Evolutionary conservation across 192 early-diverging fungal species (phyloP), one percentile per base, ranked within the genome.

Genomic region (Backusella parvicylindrica): DNA sequence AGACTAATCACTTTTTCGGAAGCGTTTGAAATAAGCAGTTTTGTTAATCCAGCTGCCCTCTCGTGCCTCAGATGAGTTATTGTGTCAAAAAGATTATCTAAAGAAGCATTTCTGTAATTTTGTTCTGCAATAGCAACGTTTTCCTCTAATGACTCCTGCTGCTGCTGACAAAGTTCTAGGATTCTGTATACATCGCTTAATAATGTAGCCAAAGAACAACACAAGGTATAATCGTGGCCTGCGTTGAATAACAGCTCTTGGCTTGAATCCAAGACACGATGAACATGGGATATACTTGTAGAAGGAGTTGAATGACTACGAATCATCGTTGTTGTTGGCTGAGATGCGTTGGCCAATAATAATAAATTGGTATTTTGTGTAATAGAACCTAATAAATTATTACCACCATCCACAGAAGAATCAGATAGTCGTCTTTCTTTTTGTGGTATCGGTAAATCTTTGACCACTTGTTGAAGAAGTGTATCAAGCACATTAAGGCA

Each of bases 131-230:
- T 12, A 28, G 13, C 12, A 28, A 60, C 53, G 9, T 28, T 32
- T 63, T 74, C 8, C n/a, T 49, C 30, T 76, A 74, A 5, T 81
- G 65, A 64, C 70, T 64, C 9, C 74, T 63, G 38, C 21, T 64
- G 30, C 21, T 33, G 15, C 71, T 82, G 76, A 73, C 75, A 73
- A 21, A 63, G 75, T 66, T 89, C 83, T 37, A 87, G 69, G 16
- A 89, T 80, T 13, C 79, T 64, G 68, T 89, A 89, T 7, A 85
- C 65, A 31, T 87, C 79, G 0, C 77, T 81, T n/a, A 89, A 64
- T 13, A 89, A 50, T 5, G 83, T 85, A 23, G 88, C 88, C 18
- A 89, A 68, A 16, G 88, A 77, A 76, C 88, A 89, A 33, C 84
- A 85, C 40, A 89, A 71, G 64, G 83, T 84, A 64, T 87, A 87